Evolutionary conservation across 345 rosid genomes (phyloP), one percentile per base, ranked within the genome.

Genomic region (Ailanthus altissimus): DNA sequence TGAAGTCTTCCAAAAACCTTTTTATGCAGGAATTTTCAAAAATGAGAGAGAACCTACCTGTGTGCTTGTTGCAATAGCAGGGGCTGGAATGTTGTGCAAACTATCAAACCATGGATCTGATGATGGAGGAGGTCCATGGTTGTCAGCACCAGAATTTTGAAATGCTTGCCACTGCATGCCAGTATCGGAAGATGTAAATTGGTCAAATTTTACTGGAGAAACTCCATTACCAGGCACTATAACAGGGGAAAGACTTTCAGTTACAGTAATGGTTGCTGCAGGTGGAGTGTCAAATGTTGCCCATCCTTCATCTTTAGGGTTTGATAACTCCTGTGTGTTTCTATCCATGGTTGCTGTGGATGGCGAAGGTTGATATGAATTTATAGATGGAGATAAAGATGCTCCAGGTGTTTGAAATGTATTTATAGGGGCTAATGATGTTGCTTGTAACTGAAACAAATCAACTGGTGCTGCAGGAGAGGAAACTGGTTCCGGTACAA

Each of bases 271-370:
- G 38, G 89, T 78, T 67, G 83, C 57, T 70, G 81, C 81, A 59
- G 89, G 85, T 59, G 83, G 74, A 46, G 82, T 87, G 75, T 92
- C 97, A 86, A 96, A 96, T 61, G 93, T 93, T 50, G 98, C 97
- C 98, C 98, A 96, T 77, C 97, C 98, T 80, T 89, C 92, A 78
- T 89, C 85, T 78, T 85, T 87, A 43, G 93, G 78, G 6, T 67
- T 66, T 58, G 88, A 57, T 36, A 82, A 76, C 67, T 86, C 90
- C 56, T 75, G 71, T 32, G 75, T 73, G 76, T 75, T 80, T 36
- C 66, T 77, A 58, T 70, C 71, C 69, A 72, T 38, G 61, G 73
- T 78, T 21, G 81, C n/a, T 77, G 76, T 74, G 67, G 89, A 75
- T 62, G 80, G 89, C 66, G 87, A 75, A 78, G 87, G 79, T 79